These are phyloP conservation scores for Backusella liffmaniae DNA, from an alignment of 192 early-diverging fungal genomes.

Conservation along the genomic window DNA sequence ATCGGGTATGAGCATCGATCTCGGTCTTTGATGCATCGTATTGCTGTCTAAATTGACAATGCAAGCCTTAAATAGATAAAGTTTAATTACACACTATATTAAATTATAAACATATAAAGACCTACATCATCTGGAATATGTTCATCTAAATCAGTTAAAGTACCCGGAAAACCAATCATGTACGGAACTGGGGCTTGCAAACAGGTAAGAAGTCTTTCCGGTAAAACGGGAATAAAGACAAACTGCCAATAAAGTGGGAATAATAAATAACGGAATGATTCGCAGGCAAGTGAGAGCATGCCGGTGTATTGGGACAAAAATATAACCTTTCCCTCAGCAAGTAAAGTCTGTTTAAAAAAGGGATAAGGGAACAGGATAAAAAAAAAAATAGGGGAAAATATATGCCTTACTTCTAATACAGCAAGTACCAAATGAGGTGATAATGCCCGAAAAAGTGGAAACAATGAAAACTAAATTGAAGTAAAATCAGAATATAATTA, in stretches of 20 bases:
- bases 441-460: slow-evolving; percentile 68
- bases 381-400: neutral
- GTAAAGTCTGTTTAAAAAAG: slow-evolving; percentile 35
- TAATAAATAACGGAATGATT: slow-evolving; percentile 60
- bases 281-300: slow-evolving; percentile 69
- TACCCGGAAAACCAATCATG: slow-evolving; percentile 67
- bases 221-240: slow-evolving; percentile 75
- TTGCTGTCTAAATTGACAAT: slow-evolving; percentile 75
- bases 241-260: slow-evolving; percentile 80
- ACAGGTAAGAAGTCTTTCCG: slow-evolving; percentile 56
- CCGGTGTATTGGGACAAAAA: slow-evolving; percentile 64
- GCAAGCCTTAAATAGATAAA: slow-evolving; percentile 40
- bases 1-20: slow-evolving; percentile 49
- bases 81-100: neutral
- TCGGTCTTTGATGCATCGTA: slow-evolving; percentile 44
- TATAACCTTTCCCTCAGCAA: slow-evolving; percentile 70
- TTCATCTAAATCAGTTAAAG: slow-evolving; percentile 50
- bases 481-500: slow-evolving; percentile 3
- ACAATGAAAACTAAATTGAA: slow-evolving; percentile 66
- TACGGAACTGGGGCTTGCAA: slow-evolving; percentile 74
- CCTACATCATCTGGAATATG: slow-evolving; percentile 62
- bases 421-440: slow-evolving; percentile 63
- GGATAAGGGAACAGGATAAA: neutral
- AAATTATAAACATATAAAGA: neutral
- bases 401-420: slow-evolving; percentile 60